These are phyloP conservation scores for Pseudohalonectria lignicola DNA, from an alignment of 2,329 filamentous ascomycete species.

Conservation along the genomic window DNA sequence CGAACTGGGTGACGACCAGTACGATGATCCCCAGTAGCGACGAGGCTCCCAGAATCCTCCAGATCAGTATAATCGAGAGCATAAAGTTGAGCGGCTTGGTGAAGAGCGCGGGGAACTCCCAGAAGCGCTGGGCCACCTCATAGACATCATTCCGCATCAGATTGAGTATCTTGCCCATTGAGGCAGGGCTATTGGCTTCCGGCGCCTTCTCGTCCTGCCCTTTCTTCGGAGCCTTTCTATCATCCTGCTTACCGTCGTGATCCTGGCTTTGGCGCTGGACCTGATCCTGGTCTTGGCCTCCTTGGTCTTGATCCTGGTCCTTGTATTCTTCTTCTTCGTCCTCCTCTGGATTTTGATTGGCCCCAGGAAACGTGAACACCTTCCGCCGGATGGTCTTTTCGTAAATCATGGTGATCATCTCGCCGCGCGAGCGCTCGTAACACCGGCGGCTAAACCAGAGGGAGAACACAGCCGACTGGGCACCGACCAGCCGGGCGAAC, in stretches of 20 bases:
- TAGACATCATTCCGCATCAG: constrained; percentile 75
- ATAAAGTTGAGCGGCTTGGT: constrained; percentile 68
- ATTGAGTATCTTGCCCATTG: constrained; percentile 85
- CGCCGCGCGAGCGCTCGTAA: constrained; percentile 76
- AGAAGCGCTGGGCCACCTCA: constrained; percentile 73
- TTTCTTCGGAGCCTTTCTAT: not conserved
- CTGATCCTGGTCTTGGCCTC: constrained; percentile 4
- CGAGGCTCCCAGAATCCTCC: constrained; percentile 69
- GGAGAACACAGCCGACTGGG: constrained; percentile 56
- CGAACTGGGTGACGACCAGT: constrained; percentile 54
- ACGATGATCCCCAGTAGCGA: constrained; percentile 64
- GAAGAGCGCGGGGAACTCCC: constrained; percentile 72
- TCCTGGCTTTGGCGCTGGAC: constrained; percentile 8
- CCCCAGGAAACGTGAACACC: constrained; percentile 28
- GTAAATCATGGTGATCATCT: constrained; percentile 77
- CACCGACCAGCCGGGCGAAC: constrained; percentile 44
- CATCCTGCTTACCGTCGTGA: constrained; percentile 4
- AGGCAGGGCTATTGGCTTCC: constrained; percentile 44
- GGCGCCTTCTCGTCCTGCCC: constrained; percentile 3
- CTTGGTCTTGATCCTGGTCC: constrained; percentile 8
- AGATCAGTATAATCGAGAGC: constrained; percentile 62
- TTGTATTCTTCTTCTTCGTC: constrained; percentile 18
- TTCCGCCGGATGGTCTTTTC: constrained; percentile 66
- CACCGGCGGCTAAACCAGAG: constrained; percentile 76
- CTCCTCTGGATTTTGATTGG: constrained; percentile 9